Evolutionary conservation across 2,329 filamentous ascomycete genomes (phyloP).

Genomic region (Knufia petricola): DNA sequence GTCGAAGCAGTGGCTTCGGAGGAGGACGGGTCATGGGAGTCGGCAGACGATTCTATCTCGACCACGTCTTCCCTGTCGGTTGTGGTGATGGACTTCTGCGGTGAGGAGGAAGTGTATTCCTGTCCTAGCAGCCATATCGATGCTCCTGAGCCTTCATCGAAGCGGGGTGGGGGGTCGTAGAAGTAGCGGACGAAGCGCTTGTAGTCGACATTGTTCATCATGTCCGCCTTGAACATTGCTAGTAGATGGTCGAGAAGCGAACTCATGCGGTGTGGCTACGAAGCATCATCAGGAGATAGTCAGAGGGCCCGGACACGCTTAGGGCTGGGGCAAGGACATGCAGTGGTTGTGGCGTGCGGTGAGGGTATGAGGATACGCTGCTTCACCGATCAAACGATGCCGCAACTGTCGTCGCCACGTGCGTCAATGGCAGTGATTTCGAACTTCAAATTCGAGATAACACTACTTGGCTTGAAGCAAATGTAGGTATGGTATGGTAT

Average conservation of each 20-base stretch:
- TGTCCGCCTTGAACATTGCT: conserved; percentile 18
- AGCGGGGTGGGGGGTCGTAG: conserved; percentile 81
- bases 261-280: conserved; percentile 6
- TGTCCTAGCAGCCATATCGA: conserved; percentile 77
- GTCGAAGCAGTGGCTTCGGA: conserved; percentile 18
- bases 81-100: conserved; percentile 21
- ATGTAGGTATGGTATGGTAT: background rate
- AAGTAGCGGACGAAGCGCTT: conserved; percentile 82
- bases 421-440: no score
- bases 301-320: no score
- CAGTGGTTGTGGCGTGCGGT: background rate
- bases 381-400: conserved; percentile 1
- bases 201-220: conserved; percentile 61
- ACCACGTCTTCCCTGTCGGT: conserved; percentile 24
- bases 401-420: no score
- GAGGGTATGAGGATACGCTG: background rate
- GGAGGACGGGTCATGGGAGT: conserved; percentile 22
- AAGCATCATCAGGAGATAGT: background rate
- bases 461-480: background rate
- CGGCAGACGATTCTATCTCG: conserved; percentile 23
- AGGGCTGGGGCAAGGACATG: no score
- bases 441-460: background rate
- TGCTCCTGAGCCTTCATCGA: conserved; percentile 57
- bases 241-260: conserved; percentile 13
- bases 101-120: conserved; percentile 39